Evolutionary conservation across 1,139 yeast species (phyloP), one percentile per base, ranked within the genome.

Genomic region (Candida sp.): DNA sequence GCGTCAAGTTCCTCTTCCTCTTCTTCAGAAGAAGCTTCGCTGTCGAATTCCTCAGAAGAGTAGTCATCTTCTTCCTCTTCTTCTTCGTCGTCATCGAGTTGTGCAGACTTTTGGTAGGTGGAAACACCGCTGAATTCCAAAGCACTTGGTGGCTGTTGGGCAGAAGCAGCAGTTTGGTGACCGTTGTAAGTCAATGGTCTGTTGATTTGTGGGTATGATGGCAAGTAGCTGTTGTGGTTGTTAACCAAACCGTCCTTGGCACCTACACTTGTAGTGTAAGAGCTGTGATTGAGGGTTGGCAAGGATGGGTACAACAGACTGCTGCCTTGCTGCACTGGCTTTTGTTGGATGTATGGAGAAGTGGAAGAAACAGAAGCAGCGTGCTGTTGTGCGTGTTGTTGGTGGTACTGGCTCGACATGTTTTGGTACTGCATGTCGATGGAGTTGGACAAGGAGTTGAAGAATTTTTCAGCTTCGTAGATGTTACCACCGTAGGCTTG

Each of bases 401-500:
- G 53, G 9, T 49, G 59, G 12, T 54, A 49, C 49, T 56, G 59
- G 8, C 53, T 39, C 25, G 52, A 46, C 49, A 49, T 47, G 52
- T 58, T 63, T 50, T 69, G 73, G 57, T 68, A 69, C 54, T 73
- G 75, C 43, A 63, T 54, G 52, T 78, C 84, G 61, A 85, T 79
- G 23, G 85, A 80, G 46, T 70, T 72, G 34, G 86, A 79, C 55
- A 86, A 73, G 49, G 80, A 79, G 61, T 70, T 78, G 71, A 85
- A 85, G 67, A 82, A 84, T 51, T 73, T 70, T 56, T 81, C 85
- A 6, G 88, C 85, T 53, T 85, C 90, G 51, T 65, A 64, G 39
- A 67, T 56, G 49, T 58, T 62, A 8, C 53, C 54, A 42, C 49
- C 47, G 23, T 41, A 33, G 11, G 51, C 25, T 35, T 38, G 48